phyloP scores from a whole-genome alignment of 2,329 filamentous ascomycete species.

The Epichloe sylvatica region DNA sequence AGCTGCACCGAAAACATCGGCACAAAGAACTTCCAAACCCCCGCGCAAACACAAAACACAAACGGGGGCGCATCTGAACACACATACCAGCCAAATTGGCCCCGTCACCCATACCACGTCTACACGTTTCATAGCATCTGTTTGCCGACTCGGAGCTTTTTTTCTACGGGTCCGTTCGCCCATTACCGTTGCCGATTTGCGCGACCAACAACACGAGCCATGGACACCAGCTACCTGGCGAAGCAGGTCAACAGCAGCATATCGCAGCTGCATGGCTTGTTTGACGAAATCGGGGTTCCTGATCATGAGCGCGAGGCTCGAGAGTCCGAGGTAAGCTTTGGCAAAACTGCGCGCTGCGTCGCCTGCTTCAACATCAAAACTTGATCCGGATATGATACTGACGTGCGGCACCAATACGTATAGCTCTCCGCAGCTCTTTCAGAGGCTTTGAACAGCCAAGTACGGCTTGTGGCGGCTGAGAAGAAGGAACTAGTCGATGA shows the following conservation, averaged over 20 bases:
- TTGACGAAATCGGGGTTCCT: constrained; percentile 95
- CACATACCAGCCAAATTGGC: neutral
- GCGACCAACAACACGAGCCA: constrained; percentile 20
- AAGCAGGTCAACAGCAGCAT: constrained; percentile 94
- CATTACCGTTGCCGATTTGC: neutral
- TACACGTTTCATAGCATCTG: neutral
- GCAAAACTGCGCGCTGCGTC: neutral
- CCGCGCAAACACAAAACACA: neutral
- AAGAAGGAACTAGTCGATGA: constrained; percentile 87
- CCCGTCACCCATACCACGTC: neutral
- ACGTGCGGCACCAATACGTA: neutral
- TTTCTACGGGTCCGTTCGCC: neutral
- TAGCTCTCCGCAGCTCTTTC: constrained; percentile 87
- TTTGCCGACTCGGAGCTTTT: neutral
- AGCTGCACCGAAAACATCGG: neutral
- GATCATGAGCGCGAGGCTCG: constrained; percentile 80
- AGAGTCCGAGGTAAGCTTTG: constrained; percentile 59
- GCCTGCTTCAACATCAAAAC: too few relatives aligned
- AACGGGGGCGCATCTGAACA: neutral
- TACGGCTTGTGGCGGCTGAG: constrained; percentile 70
- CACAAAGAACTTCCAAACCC: neutral
- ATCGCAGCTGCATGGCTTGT: constrained; percentile 80
- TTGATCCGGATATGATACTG: neutral
- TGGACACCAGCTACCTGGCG: constrained; percentile 86
- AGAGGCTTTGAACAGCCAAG: constrained; percentile 79